Percentiles rank a stretch among this genome's conserved stretches.
Evolutionary conservation across 495 filamentous ascomycete genomes (phyloP).

Genomic region (Sordaria brevicollis): DNA sequence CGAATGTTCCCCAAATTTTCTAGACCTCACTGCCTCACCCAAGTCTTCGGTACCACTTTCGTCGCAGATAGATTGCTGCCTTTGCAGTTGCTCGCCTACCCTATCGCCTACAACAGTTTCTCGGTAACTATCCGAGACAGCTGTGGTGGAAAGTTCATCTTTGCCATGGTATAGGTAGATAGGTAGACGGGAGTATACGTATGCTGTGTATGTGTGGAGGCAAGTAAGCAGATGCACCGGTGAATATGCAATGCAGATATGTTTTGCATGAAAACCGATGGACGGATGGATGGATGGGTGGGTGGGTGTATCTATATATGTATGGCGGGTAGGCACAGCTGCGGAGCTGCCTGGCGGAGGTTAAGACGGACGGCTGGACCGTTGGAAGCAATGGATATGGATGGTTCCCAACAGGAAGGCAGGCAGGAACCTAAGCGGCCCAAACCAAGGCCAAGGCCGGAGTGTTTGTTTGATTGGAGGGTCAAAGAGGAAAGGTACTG

Average conservation of each 20-base stretch:
- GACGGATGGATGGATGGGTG: no score
- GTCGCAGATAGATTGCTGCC: background rate
- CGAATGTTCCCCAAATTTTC: no score
- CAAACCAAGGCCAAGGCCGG: background rate
- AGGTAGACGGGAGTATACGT: no score
- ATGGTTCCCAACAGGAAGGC: background rate
- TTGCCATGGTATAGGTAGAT: no score
- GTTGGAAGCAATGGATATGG: no score
- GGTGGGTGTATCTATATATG: no score
- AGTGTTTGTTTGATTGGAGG: background rate
- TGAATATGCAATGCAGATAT: background rate
- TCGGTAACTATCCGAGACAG: background rate
- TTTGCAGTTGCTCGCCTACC: background rate
- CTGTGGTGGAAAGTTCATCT: background rate
- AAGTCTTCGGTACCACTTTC: background rate
- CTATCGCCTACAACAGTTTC: background rate
- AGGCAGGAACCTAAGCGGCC: no score
- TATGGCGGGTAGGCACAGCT: background rate
- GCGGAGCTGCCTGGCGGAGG: no score
- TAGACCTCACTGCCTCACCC: background rate
- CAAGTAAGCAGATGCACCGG: no score
- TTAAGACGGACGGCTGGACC: no score
- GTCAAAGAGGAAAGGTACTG: background rate
- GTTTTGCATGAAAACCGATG: background rate
- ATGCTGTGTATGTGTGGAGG: no score